phyloP scores from a whole-genome alignment of 805 yeast species.

The Barnettozyma populi region DNA sequence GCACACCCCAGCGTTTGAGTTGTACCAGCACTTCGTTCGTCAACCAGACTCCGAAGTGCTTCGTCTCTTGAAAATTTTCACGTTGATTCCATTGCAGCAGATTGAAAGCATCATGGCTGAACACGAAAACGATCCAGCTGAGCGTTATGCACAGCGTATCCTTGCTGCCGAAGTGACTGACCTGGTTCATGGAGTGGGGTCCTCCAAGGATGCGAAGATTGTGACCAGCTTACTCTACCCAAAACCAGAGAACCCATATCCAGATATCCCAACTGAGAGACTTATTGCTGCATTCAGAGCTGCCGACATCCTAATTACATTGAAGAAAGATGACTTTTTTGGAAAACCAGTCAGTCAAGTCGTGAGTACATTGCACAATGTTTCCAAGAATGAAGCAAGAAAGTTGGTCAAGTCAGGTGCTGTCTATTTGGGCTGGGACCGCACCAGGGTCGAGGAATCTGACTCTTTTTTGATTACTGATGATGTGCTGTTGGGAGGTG shows the following conservation, averaged over 20 bases:
- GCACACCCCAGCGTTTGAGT: slow-evolving; percentile 73
- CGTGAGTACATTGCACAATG: slow-evolving; percentile 42
- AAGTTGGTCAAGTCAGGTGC: slow-evolving; percentile 66
- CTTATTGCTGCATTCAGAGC: slow-evolving; percentile 50
- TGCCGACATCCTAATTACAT: slow-evolving; percentile 47
- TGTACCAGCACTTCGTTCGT: slow-evolving; percentile 82
- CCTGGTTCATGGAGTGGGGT: slow-evolving; percentile 77
- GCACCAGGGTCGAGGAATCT: slow-evolving; percentile 48
- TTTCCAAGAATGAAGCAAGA: slow-evolving; percentile 52
- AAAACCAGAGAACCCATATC: slow-evolving; percentile 42
- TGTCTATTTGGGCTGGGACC: slow-evolving; percentile 59
- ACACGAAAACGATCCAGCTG: slow-evolving; percentile 57
- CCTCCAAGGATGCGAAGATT: slow-evolving; percentile 60
- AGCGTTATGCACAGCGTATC: slow-evolving; percentile 65
- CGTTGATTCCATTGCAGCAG: slow-evolving; percentile 61
- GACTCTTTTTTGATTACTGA: slow-evolving; percentile 43
- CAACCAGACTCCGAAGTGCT: slow-evolving; percentile 71
- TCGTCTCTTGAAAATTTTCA: slow-evolving; percentile 67
- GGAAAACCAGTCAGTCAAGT: slow-evolving; percentile 45
- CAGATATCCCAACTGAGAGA: slow-evolving; percentile 42
- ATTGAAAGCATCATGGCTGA: slow-evolving; percentile 47
- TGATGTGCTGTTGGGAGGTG: slow-evolving; percentile 51
- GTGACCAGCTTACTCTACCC: slow-evolving; percentile 68
- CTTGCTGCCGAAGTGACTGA: slow-evolving; percentile 85
- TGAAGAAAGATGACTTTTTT: slow-evolving; percentile 32